These are phyloP conservation scores for Hypoxylon fragiforme DNA, from an alignment of 495 filamentous ascomycete species.

Conservation along the genomic window DNA sequence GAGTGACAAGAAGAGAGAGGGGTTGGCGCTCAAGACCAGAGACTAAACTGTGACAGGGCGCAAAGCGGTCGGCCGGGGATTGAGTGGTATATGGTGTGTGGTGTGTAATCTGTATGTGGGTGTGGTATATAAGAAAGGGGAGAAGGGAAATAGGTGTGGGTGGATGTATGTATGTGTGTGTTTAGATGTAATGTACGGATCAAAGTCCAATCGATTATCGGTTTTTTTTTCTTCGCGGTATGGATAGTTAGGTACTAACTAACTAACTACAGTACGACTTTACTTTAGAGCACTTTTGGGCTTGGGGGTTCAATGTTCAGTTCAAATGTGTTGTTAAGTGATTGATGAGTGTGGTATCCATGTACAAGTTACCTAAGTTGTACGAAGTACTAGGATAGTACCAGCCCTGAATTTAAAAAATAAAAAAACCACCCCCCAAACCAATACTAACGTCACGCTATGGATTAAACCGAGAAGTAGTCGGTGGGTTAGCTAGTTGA, in stretches of 20 bases:
- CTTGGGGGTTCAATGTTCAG: too few species aligned
- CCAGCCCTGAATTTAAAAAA: not conserved
- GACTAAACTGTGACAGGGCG: constrained; percentile 29
- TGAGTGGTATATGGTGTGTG: not conserved
- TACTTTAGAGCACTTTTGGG: too few species aligned
- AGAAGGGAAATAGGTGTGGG: too few species aligned
- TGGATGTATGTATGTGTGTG: too few species aligned
- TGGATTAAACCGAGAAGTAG: constrained; percentile 27
- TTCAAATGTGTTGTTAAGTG: too few species aligned
- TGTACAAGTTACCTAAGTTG: not conserved
- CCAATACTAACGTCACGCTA: constrained; percentile 25
- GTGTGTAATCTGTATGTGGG: not conserved
- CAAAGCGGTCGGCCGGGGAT: constrained; percentile 15
- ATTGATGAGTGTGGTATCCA: too few species aligned
- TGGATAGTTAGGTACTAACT: not conserved
- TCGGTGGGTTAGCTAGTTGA: constrained; percentile 3
- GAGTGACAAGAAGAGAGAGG: constrained; percentile 5
- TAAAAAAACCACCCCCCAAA: too few species aligned
- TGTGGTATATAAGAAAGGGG: not conserved
- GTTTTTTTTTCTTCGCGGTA: not conserved
- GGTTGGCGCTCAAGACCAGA: constrained; percentile 20
- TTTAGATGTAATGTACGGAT: not conserved
- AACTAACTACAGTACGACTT: too few species aligned
- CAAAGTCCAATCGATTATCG: not conserved
- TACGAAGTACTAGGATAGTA: constrained; percentile 1